Evolutionary conservation across 805 yeast species (phyloP).

Genomic region (Blastobotrys americana): DNA sequence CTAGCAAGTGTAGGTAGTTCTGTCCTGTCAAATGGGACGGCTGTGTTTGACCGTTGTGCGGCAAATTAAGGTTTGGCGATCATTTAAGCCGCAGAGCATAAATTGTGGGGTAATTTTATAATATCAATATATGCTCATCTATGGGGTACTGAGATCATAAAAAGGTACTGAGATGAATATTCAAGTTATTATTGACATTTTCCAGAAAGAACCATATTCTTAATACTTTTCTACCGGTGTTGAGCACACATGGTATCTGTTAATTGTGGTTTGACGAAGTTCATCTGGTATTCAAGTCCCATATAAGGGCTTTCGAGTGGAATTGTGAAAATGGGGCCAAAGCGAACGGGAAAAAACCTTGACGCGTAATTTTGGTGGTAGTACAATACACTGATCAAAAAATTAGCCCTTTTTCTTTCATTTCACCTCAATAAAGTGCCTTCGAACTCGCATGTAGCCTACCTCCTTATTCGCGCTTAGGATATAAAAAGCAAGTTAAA

Average conservation of each 20-base stretch:
- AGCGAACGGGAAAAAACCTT: neutral
- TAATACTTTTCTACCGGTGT: neutral
- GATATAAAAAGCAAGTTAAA: neutral
- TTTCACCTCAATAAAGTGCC: neutral
- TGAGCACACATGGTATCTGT: neutral
- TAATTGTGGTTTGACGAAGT: neutral
- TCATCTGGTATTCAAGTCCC: neutral
- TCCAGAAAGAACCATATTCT: neutral
- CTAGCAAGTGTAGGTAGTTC: no score
- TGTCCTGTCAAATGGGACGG: no score
- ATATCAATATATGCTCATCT: neutral
- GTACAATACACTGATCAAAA: neutral
- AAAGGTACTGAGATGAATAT: neutral
- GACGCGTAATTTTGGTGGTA: neutral
- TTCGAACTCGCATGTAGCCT: neutral
- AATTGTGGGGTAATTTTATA: neutral
- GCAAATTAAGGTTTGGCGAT: neutral
- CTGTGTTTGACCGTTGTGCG: no score
- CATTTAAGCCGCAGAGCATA: neutral
- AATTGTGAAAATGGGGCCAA: neutral
- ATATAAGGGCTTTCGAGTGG: neutral
- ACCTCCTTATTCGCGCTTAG: neutral
- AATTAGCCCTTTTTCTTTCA: neutral
- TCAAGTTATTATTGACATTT: neutral
- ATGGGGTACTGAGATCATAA: neutral